Evolutionary conservation across 2,329 filamentous ascomycete species (phyloP), one percentile per base, ranked within the genome.

Genomic region (Epichloe brachyelytri): DNA sequence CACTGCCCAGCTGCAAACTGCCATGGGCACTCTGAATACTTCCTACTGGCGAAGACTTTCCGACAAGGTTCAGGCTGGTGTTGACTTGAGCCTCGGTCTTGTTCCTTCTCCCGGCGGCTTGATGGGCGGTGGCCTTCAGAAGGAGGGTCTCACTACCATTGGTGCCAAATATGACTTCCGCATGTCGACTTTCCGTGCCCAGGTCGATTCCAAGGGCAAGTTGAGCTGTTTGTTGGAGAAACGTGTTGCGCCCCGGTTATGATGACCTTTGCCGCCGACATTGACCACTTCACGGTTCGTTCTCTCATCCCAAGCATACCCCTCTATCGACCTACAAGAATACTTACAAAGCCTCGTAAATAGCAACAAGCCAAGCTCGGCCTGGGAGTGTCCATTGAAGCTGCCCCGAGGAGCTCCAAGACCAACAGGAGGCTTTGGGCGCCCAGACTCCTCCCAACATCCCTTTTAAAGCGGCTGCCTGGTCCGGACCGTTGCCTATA

Each of bases 91-190:
- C 68, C 78, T 98, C 53, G 85, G 90, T 57, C 85, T 95, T 59
- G 82, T 82, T 34, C 75, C 79, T 30, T 76, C 79, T 51, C 71
- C 74, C 49, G 80, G 79, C 49, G 79, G 80, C 56, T 72, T 87
- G 70, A 89, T 93, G 82, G 88, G 88, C 62, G 81, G 77, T 54
- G 82, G 82, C 45, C 67, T 83, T 50, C 80, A 83, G 68, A 91
- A 89, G 70, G 90, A 98, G 69, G 93, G 93, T 51, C 79, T 88
- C 55, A 90, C 94, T 50, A 88, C 90, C 50, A 79, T 97, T 62
- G 93, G 91, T 63, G 88, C 89, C 66, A 98, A 98, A 73, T 98
- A 98, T 72, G 91, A 96, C 68, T 98, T 98, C 81, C 82, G 88
- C 65, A 87, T 89, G 73, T 93, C 88, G 51, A 93, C 88, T 48